A percentile compares a stretch with the other conserved stretches of the same genome.
phyloP scores from a whole-genome alignment of 1,139 yeast genomes.

The Lodderomyces jiufengensis region DNA sequence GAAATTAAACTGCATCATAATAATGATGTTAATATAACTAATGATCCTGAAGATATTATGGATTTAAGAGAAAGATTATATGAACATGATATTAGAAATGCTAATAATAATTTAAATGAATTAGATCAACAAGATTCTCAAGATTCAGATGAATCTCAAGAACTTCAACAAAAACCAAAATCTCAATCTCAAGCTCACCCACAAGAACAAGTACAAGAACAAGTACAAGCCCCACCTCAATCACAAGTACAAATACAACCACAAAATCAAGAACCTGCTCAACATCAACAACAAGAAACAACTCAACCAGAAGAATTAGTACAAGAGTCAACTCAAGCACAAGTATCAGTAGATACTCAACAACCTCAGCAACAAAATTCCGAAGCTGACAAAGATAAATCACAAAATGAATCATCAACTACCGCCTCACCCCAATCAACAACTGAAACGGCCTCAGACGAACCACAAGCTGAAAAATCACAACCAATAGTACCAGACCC shows the following conservation, averaged over 20 bases:
- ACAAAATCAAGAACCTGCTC: too few relatives aligned
- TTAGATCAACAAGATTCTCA: conserved; percentile 1
- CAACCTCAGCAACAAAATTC: too few relatives aligned
- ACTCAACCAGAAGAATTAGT: conserved; percentile 2
- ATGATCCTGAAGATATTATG: conserved; percentile 41
- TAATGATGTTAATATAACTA: conserved; percentile 23
- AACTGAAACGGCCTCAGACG: neutral
- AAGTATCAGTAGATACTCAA: too few relatives aligned
- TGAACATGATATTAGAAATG: conserved; percentile 24
- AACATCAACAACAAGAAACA: neutral
- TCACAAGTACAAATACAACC: too few relatives aligned
- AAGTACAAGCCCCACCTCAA: conserved; percentile 5
- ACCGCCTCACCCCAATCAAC: neutral
- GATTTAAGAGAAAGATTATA: conserved; percentile 36
- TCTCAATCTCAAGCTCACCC: too few relatives aligned
- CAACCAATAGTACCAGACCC: conserved; percentile 3
- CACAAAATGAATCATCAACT: neutral
- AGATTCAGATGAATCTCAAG: too few relatives aligned
- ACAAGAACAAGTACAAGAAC: conserved; percentile 1
- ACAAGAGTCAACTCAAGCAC: neutral
- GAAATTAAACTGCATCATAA: conserved; percentile 16
- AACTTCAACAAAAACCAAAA: too few relatives aligned
- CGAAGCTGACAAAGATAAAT: too few relatives aligned
- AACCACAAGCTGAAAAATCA: conserved; percentile 1
- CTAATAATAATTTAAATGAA: conserved; percentile 5